These are phyloP conservation scores for Solanum hybrid DNA, from an alignment of 305 asterid genomes.

Conservation along the genomic window DNA sequence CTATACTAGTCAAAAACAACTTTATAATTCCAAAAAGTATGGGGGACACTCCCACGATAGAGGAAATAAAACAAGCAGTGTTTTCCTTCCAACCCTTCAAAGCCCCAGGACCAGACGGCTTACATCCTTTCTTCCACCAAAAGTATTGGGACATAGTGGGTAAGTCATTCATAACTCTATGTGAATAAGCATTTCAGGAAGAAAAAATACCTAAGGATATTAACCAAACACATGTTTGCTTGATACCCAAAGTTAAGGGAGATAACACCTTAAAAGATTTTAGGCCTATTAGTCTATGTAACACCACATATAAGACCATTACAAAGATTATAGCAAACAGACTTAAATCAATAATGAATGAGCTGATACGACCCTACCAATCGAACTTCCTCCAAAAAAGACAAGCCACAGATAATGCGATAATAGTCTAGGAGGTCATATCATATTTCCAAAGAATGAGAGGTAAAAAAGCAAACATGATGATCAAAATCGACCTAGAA, in stretches of 20 bases:
- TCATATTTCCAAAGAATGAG: background rate
- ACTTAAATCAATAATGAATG: background rate
- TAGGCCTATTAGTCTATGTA: background rate
- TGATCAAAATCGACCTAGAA: background rate
- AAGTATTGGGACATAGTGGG: background rate
- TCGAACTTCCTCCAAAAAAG: background rate
- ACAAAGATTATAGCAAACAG: background rate
- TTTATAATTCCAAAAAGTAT: background rate
- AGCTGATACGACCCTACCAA: background rate
- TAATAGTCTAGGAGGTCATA: background rate
- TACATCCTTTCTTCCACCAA: background rate
- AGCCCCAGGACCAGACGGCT: background rate
- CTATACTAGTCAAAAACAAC: background rate
- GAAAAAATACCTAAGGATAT: background rate
- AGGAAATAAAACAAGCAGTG: background rate
- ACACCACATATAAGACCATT: background rate
- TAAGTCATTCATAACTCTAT: background rate
- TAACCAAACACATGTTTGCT: background rate
- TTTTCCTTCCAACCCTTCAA: background rate
- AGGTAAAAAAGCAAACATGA: background rate
- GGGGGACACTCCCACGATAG: background rate
- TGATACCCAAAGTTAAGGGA: too few species aligned
- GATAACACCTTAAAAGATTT: background rate
- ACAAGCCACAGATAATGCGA: background rate
- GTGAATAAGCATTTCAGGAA: background rate